These are phyloP conservation scores for Polyplosphaeria fusca DNA, from an alignment of 495 filamentous ascomycete species.

Conservation along the genomic window DNA sequence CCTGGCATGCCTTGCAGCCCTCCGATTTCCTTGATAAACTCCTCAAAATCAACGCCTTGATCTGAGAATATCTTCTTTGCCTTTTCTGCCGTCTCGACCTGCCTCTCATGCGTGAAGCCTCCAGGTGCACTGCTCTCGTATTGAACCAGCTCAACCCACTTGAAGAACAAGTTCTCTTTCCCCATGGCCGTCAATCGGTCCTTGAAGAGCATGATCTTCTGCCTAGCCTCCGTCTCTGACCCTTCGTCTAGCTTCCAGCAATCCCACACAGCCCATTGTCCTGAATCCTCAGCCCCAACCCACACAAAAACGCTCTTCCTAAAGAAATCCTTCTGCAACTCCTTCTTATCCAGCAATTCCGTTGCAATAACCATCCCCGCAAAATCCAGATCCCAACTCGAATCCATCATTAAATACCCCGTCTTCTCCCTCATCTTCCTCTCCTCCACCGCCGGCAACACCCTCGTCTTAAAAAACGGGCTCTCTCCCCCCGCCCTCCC, in stretches of 20 bases:
- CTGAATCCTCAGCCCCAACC: constrained; percentile 48
- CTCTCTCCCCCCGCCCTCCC: constrained; percentile 34
- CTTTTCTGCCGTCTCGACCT: constrained; percentile 62
- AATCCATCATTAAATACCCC: constrained; percentile 73
- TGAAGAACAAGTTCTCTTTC: constrained; percentile 80
- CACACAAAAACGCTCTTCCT: constrained; percentile 62
- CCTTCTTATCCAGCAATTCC: constrained; percentile 58
- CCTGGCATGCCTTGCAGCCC: constrained; percentile 60
- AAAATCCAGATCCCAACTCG: constrained; percentile 80
- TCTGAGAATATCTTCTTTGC: constrained; percentile 66
- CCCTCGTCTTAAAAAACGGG: constrained; percentile 46
- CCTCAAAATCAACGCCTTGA: constrained; percentile 70
- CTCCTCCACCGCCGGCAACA: constrained; percentile 62
- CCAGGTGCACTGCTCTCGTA: constrained; percentile 72
- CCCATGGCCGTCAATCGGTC: constrained; percentile 66
- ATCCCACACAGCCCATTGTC: constrained; percentile 29
- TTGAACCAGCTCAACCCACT: constrained; percentile 82
- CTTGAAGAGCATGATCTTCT: constrained; percentile 63
- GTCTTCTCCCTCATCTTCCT: constrained; percentile 64
- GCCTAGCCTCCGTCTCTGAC: constrained; percentile 38
- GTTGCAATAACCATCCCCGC: constrained; percentile 66
- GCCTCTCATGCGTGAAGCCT: constrained; percentile 66
- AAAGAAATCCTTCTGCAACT: constrained; percentile 56
- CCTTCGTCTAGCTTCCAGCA: constrained; percentile 44
- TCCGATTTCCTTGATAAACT: constrained; percentile 68